A percentile compares a stretch with the other conserved stretches of the same genome.
phyloP scores from a whole-genome alignment of 1,284 basidiomycete species.

The Cutaneotrichosporon sp. region DNA sequence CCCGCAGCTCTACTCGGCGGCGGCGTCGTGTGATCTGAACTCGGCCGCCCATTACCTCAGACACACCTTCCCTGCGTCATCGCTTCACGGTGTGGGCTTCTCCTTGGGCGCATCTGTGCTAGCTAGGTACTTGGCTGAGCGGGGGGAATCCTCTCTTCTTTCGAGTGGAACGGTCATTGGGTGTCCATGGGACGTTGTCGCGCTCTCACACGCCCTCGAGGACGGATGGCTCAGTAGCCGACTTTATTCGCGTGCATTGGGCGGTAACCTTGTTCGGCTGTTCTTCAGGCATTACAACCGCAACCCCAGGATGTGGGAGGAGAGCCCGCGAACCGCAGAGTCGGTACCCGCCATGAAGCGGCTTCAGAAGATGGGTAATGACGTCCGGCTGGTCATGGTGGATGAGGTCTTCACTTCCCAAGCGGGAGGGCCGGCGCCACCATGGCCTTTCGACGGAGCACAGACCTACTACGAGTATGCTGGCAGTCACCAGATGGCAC shows the following conservation, averaged over 20 bases:
- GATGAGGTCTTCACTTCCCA: constrained; percentile 63
- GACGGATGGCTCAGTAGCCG: constrained; percentile 61
- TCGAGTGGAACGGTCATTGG: constrained; percentile 70
- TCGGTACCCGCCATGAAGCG: constrained; percentile 20
- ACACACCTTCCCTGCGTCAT: constrained; percentile 68
- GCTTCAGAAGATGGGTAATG: constrained; percentile 15
- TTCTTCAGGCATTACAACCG: constrained; percentile 58
- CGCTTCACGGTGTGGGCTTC: constrained; percentile 82
- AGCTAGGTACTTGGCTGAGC: constrained; percentile 84
- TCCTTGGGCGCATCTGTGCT: constrained; percentile 90
- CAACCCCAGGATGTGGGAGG: constrained; percentile 28
- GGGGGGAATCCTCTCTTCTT: constrained; percentile 71
- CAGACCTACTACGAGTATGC: constrained; percentile 79
- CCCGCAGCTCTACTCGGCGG: constrained; percentile 74
- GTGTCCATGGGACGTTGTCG: constrained; percentile 53
- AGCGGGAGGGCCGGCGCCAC: constrained; percentile 64
- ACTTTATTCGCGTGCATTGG: constrained; percentile 80
- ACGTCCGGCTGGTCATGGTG: constrained; percentile 33
- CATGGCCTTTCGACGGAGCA: constrained; percentile 72
- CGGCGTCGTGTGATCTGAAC: constrained; percentile 76
- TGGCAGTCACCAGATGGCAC: constrained; percentile 36
- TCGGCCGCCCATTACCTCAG: constrained; percentile 74
- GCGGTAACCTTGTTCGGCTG: constrained; percentile 65
- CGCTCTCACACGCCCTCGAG: constrained; percentile 53
- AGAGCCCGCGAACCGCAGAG: constrained; percentile 14